Percentiles rank a stretch among this genome's conserved stretches.
Conservation (phyloP, 2,329 filamentous ascomycete genomes). For the Aspergillus brasiliensis region DNA sequence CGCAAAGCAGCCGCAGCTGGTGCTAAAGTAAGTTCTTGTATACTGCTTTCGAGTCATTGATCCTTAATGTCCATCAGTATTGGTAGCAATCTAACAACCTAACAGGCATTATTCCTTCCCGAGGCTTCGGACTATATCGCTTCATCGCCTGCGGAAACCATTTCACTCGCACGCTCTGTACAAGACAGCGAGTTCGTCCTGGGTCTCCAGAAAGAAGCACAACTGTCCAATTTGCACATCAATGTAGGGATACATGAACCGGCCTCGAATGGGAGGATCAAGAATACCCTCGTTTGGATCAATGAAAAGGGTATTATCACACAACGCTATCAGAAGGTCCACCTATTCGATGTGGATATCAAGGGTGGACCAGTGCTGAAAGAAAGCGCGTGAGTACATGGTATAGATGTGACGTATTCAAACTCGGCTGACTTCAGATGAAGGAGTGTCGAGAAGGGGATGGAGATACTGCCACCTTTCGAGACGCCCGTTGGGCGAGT, state of each 20-base stretch:
- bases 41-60: not conserved
- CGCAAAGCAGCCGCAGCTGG: slow-evolving; percentile 72
- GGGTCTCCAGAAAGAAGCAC: slow-evolving; percentile 71
- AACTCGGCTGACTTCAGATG: not conserved
- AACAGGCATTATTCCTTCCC: slow-evolving; percentile 79
- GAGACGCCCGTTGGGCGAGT: slow-evolving; percentile 72
- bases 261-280: slow-evolving; percentile 55
- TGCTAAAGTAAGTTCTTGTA: slow-evolving; percentile 63
- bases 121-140: slow-evolving; percentile 91
- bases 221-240: slow-evolving; percentile 65
- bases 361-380: slow-evolving; percentile 59
- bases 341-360: slow-evolving; percentile 78
- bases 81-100: slow-evolving; percentile 7
- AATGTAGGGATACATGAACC: slow-evolving; percentile 88
- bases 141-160: slow-evolving; percentile 65
- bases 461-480: slow-evolving; percentile 67
- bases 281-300: slow-evolving; percentile 70
- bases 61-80: not conserved
- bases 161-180: slow-evolving; percentile 70
- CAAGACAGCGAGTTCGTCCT: slow-evolving; percentile 70
- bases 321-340: slow-evolving; percentile 80
- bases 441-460: slow-evolving; percentile 68
- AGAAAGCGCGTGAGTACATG: slow-evolving; percentile 56
- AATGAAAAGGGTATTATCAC: slow-evolving; percentile 60
- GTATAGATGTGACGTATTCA: not conserved